phyloP scores from a whole-genome alignment of 2,329 filamentous ascomycete species.

The Epichloe aotearoae region DNA sequence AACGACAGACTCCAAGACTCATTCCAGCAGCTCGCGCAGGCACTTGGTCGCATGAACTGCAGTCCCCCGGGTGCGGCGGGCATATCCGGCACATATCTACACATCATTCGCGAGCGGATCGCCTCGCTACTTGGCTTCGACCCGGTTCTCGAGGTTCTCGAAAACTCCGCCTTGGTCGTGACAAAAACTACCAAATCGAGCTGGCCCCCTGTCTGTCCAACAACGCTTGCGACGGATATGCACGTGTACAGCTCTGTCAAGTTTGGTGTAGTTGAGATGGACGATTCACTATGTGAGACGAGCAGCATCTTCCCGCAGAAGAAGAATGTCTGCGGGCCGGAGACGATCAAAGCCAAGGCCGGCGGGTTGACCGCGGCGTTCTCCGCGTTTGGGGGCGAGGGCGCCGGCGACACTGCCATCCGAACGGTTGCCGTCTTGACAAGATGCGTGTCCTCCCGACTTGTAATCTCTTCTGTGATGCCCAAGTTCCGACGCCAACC shows the following conservation, averaged over 20 bases:
- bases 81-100: conserved; percentile 2
- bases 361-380: conserved; percentile 4
- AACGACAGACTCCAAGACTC: conserved; percentile 5
- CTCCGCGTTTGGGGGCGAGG: conserved; percentile 2
- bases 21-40: conserved; percentile 4
- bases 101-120: conserved; percentile 3
- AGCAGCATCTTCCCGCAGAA: conserved; percentile 9
- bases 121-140: conserved; percentile 3
- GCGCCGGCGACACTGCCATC: conserved; percentile 1
- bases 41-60: conserved; percentile 1
- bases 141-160: conserved; percentile 1
- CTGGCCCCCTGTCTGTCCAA: background rate
- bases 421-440: background rate
- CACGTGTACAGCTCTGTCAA: conserved; percentile 6
- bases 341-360: conserved; percentile 6
- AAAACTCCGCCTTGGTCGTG: conserved; percentile 3
- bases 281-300: conserved; percentile 5
- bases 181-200: conserved; percentile 4
- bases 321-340: conserved; percentile 6
- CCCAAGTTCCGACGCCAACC: too few relatives aligned
- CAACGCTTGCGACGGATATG: conserved; percentile 3
- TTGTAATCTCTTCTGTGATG: too few relatives aligned
- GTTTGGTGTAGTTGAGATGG: conserved; percentile 4
- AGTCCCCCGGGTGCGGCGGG: background rate
- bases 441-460: background rate